Evolutionary conservation across 2,329 filamentous ascomycete species (phyloP).

Genomic region (Botrytis galanthina): DNA sequence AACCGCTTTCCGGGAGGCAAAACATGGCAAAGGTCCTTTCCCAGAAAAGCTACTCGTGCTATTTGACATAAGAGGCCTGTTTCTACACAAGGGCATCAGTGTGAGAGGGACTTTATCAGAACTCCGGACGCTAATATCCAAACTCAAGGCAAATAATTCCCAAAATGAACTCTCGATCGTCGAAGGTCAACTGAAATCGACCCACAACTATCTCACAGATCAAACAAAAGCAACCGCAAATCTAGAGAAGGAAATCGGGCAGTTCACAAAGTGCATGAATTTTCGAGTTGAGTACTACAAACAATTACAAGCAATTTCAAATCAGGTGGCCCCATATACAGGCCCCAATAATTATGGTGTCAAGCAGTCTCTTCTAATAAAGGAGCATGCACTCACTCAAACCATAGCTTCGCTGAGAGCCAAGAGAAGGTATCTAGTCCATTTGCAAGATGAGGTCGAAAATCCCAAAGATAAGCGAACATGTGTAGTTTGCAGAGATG

Average conservation of each 20-base stretch:
- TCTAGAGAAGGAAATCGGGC: slow-evolving; percentile 69
- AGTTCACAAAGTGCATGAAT: slow-evolving; percentile 79
- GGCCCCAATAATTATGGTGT: slow-evolving; percentile 42
- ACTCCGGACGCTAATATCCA: slow-evolving; percentile 61
- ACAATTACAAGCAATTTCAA: slow-evolving; percentile 86
- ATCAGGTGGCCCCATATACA: slow-evolving; percentile 75
- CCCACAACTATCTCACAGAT: slow-evolving; percentile 52
- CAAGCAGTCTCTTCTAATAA: slow-evolving; percentile 51
- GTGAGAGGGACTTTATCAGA: slow-evolving; percentile 72
- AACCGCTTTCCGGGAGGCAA: slow-evolving; percentile 57
- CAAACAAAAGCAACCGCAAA: slow-evolving; percentile 50
- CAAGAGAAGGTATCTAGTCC: slow-evolving; percentile 70
- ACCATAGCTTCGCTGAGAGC: slow-evolving; percentile 64
- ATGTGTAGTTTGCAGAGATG: slow-evolving; percentile 81
- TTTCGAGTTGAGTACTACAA: slow-evolving; percentile 84
- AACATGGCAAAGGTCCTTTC: slow-evolving; percentile 64
- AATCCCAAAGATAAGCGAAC: slow-evolving; percentile 62
- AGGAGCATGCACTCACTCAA: slow-evolving; percentile 55
- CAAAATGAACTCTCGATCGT: slow-evolving; percentile 64
- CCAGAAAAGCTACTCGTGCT: slow-evolving; percentile 61
- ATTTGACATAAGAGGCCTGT: slow-evolving; percentile 45
- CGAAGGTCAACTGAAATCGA: slow-evolving; percentile 57
- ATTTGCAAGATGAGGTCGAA: slow-evolving; percentile 40
- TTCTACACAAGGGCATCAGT: slow-evolving; percentile 53
- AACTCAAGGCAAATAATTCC: slow-evolving; percentile 61